Base-by-base conservation (phyloP, 1,139 yeast genomes). In the Taphrina flavorubra region DNA sequence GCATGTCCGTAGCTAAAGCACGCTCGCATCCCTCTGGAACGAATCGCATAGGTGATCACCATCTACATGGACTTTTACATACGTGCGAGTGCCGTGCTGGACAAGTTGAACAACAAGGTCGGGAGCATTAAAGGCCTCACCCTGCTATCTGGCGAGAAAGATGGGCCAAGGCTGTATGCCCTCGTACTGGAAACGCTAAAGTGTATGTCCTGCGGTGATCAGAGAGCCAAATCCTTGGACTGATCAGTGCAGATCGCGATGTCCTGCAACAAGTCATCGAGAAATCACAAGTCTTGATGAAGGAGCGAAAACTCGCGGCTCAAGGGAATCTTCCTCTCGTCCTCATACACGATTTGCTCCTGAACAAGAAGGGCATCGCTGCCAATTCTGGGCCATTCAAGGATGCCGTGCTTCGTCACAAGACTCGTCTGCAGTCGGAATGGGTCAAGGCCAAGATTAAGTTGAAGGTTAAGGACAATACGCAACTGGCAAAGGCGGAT, bases 381-480 rank as follows among this genome's bases (percentile, higher is more conserved):
- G 88, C 92, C 82, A 96, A 96, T 6, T 92, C 92, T 74, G 92
- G 89, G 71, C 90, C 94, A 0, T 82, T 91, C 70, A 94, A 94
- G 75, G 96, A 90, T 65, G 89, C 91, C 6, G 82, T 94, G 16
- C 80, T 94, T 68, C 83, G 85, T 70, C 88, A 91, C 76, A 90
- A 88, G 78, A 87, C 96, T 0, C 80, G 98, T 73, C 79, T 94
- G 61, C 86, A 85, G 72, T 94, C 96, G 0, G 98, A 94, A 76
- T 81, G 89, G 72, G 88, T 86, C 61, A 90, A 89, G 76, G 80
- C 91, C 75, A 90, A 91, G 75, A 78, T 92, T 37, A 71, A 70
- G 56, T 44, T 59, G 10, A 68, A 71, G 20, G 72, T 71, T 20
- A 36, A 53, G 42, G 73, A 72, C 65, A 57, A 72, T 10, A 36